Base-by-base conservation (phyloP, 257 asterid genomes). In the Fraxinus anomala region DNA sequence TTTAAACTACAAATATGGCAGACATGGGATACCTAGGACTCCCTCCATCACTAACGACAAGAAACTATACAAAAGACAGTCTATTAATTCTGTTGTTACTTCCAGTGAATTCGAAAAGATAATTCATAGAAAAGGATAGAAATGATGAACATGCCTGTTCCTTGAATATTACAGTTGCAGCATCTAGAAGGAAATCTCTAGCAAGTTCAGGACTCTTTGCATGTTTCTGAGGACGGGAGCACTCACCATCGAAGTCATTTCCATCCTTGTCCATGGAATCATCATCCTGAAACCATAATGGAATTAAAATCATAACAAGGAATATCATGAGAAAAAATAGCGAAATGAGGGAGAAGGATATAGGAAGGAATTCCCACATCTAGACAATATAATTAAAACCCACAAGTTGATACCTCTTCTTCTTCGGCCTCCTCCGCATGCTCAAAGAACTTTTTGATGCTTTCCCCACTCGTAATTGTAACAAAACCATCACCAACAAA, bases 171-270 rank as follows among this genome's bases (percentile, higher is more conserved):
- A 96, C 97, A 75, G 97, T 91, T 74, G 99, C 99, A 76, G 99
- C 98, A 92, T 96, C 99, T 70, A 96, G 88, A 85, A 96, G 99
- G 87, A 96, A 96, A 81, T 96, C 99, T 54, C 97, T 93, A 83
- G 99, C 99, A 83, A 96, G 98, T 86, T 96, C 99, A 83, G 99
- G 98, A 86, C 98, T 96, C 94, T 96, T 96, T 39, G 99, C 98
- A 85, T 96, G 99, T 85, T 96, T 96, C 79, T 93, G 99, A 75
- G 99, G 99, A 79, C 98, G 97, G 83, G 97, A 88, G 81, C 97
- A 93, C 80, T 96, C 98, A 73, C 94, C 92, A 77, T 93, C 97
- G 49, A 93, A 82, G 77, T 96, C 98, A 86, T 86, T 92, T 69
- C 92, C 97, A 70, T 92, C 99, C 94, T 96, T 96, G 79, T 96